phyloP scores from a whole-genome alignment of 1,284 basidiomycete species.

The Microbotryomycetes sp. region DNA sequence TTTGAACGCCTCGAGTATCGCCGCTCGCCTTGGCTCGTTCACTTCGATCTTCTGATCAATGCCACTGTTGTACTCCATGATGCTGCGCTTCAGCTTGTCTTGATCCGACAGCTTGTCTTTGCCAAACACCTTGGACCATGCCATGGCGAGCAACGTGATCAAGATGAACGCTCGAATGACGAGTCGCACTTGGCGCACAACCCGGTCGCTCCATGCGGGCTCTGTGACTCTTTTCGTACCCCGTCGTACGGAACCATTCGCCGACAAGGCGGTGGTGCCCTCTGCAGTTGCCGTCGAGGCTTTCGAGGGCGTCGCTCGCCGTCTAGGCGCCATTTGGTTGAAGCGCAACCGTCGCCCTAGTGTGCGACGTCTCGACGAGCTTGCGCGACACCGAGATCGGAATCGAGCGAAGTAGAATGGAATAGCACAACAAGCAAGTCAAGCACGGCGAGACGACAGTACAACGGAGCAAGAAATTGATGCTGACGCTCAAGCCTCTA shows the following conservation, averaged over 20 bases:
- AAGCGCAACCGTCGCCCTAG: neutral
- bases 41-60: conserved; percentile 13
- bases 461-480: neutral
- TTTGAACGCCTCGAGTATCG: conserved; percentile 68
- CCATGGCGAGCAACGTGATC: neutral
- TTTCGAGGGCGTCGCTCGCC: neutral
- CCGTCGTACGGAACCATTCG: too few species aligned
- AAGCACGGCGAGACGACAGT: neutral
- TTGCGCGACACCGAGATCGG: too few species aligned
- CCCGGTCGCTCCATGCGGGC: neutral
- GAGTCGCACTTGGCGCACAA: neutral
- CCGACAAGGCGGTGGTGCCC: too few species aligned
- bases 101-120: neutral
- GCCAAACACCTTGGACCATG: neutral
- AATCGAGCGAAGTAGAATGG: too few species aligned
- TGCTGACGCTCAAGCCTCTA: neutral
- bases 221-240: neutral
- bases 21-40: conserved; percentile 59
- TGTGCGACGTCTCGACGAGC: neutral
- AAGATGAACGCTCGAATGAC: neutral
- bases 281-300: too few species aligned
- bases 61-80: neutral
- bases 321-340: neutral
- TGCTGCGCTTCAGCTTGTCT: neutral
- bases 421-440: neutral